Evolutionary conservation across 306 rosid genomes (phyloP).

Genomic region (Argentina anserina): DNA sequence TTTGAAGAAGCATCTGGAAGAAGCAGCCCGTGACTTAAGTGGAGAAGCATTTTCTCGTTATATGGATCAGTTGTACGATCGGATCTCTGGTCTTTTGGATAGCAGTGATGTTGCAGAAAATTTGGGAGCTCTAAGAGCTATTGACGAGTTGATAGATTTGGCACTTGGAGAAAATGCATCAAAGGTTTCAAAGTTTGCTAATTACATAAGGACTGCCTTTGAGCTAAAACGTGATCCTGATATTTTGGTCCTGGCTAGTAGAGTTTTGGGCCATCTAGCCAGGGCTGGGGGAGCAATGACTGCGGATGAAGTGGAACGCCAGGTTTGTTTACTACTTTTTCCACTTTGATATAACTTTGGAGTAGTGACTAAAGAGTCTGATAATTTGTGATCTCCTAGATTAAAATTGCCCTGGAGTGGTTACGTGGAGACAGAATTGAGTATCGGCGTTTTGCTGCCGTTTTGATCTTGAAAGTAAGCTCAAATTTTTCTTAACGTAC

Average conservation of each 20-base stretch:
- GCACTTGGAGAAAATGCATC: constrained; percentile 96
- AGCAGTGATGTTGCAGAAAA: constrained; percentile 78
- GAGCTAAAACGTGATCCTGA: constrained; percentile 90
- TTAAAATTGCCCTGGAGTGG: constrained; percentile 86
- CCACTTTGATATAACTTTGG: background rate
- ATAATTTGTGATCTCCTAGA: constrained; percentile 36
- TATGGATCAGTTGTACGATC: constrained; percentile 91
- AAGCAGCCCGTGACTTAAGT: constrained; percentile 87
- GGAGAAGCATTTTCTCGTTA: constrained; percentile 92
- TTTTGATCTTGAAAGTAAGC: constrained; percentile 88
- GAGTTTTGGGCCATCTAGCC: constrained; percentile 91
- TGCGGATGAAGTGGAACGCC: constrained; percentile 94
- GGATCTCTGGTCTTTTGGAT: constrained; percentile 72
- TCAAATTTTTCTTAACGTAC: background rate
- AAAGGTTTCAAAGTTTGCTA: constrained; percentile 81
- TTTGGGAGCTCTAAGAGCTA: constrained; percentile 91
- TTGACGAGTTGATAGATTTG: constrained; percentile 89
- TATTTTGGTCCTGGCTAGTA: constrained; percentile 81
- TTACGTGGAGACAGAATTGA: constrained; percentile 82
- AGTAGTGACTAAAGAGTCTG: constrained; percentile 17
- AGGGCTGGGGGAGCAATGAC: constrained; percentile 99
- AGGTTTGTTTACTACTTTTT: constrained; percentile 44
- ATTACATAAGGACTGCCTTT: constrained; percentile 76
- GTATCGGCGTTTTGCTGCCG: constrained; percentile 93
- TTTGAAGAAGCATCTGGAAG: constrained; percentile 81